These are phyloP conservation scores for Biancaea sappan DNA, from an alignment of 306 rosid genomes.

Conservation along the genomic window DNA sequence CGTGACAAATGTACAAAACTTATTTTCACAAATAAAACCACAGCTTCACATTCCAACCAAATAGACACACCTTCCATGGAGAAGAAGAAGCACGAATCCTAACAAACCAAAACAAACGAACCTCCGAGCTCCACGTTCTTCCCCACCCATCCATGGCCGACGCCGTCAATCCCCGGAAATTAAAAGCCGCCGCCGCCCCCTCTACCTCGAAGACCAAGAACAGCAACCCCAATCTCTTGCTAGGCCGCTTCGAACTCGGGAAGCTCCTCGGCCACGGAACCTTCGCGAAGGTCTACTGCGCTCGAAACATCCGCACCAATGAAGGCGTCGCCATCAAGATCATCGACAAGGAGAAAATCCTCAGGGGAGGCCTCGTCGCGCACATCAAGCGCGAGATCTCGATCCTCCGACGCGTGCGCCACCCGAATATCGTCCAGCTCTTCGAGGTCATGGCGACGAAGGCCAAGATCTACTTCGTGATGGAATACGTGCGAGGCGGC, in stretches of 20 bases:
- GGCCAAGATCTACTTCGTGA: constrained; percentile 61
- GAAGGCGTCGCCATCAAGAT: constrained; percentile 62
- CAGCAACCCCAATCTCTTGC: constrained; percentile 12
- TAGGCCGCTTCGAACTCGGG: constrained; percentile 53
- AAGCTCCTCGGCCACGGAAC: constrained; percentile 64
- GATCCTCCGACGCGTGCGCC: constrained; percentile 64
- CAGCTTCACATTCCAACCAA: neutral
- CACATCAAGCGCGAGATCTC: constrained; percentile 70
- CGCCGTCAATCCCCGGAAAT: neutral
- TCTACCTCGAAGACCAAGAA: constrained; percentile 25
- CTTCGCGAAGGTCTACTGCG: constrained; percentile 63
- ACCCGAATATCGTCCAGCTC: constrained; percentile 63
- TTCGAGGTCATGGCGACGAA: constrained; percentile 73
- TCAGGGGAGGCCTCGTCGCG: constrained; percentile 43
- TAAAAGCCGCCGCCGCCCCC: too few relatives aligned
- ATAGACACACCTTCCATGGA: neutral
- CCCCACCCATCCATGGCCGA: constrained; percentile 36
- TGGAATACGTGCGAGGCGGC: constrained; percentile 64
- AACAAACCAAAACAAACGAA: neutral
- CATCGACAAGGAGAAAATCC: constrained; percentile 55
- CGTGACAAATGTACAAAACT: neutral
- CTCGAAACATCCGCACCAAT: constrained; percentile 46
- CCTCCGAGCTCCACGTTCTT: neutral
- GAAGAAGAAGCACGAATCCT: neutral
- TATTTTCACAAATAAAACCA: neutral